phyloP scores from a whole-genome alignment of 2,329 filamentous ascomycete species.

The Cordyceps tenuipes region DNA sequence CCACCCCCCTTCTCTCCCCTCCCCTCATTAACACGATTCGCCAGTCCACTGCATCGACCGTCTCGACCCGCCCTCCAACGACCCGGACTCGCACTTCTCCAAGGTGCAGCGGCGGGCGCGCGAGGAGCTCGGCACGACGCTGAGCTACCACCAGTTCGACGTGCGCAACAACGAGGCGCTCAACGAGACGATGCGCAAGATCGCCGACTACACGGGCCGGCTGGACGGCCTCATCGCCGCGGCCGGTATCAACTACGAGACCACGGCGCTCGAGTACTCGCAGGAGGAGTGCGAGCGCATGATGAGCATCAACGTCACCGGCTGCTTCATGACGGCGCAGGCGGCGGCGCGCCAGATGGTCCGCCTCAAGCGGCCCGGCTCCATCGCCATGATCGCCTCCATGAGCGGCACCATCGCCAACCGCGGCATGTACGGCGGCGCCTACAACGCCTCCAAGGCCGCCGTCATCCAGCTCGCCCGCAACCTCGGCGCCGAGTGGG shows the following conservation, averaged over 20 bases:
- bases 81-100: constrained; percentile 50
- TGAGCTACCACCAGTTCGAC: constrained; percentile 72
- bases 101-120: constrained; percentile 54
- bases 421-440: constrained; percentile 49
- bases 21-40: neutral
- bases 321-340: constrained; percentile 77
- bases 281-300: constrained; percentile 69
- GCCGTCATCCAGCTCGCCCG: constrained; percentile 63
- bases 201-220: constrained; percentile 61
- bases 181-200: constrained; percentile 57
- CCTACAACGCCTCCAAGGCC: constrained; percentile 71
- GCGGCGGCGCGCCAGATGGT: constrained; percentile 75
- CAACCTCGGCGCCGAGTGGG: constrained; percentile 68
- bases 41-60: constrained; percentile 59
- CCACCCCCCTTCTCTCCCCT: neutral
- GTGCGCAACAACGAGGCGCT: constrained; percentile 64
- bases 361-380: constrained; percentile 47
- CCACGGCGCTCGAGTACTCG: constrained; percentile 70
- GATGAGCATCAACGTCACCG: constrained; percentile 80
- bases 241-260: constrained; percentile 73
- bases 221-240: constrained; percentile 71
- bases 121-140: constrained; percentile 54
- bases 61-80: constrained; percentile 40
- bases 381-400: constrained; percentile 59
- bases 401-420: constrained; percentile 64